phyloP scores from a whole-genome alignment of 495 filamentous ascomycete species.

The Friedmanniomyces simplex region DNA sequence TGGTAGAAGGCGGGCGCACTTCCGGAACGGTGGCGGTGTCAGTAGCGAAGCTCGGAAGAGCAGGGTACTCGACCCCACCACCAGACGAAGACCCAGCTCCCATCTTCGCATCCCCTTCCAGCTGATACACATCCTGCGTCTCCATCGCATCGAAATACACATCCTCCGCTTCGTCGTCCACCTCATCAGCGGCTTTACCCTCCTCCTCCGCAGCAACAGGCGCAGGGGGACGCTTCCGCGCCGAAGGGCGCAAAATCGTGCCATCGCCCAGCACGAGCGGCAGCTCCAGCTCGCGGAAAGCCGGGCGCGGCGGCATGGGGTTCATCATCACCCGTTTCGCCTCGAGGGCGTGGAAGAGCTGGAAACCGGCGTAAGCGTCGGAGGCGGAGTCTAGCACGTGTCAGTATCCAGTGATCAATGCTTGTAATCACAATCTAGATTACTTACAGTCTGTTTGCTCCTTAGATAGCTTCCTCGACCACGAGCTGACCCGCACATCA shows the following conservation, averaged over 20 bases:
- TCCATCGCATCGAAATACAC: constrained; percentile 23
- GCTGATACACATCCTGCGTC: background rate
- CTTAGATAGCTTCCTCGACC: constrained; percentile 22
- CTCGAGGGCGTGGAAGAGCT: constrained; percentile 30
- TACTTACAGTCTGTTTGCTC: constrained; percentile 20
- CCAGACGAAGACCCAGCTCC: background rate
- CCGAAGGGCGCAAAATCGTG: background rate
- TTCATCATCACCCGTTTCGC: constrained; percentile 26
- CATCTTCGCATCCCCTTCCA: background rate
- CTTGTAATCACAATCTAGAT: too few species aligned
- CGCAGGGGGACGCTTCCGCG: background rate
- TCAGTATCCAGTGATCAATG: background rate
- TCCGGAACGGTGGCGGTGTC: too few species aligned
- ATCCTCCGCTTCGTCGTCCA: constrained; percentile 12
- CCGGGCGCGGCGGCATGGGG: constrained; percentile 28
- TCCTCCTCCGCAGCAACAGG: background rate
- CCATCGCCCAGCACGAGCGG: constrained; percentile 17
- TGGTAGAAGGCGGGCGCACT: too few species aligned
- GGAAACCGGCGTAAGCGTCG: constrained; percentile 32
- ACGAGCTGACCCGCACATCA: constrained; percentile 29
- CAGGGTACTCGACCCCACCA: background rate
- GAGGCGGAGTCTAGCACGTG: constrained; percentile 26
- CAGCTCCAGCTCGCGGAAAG: constrained; percentile 11
- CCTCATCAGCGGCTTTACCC: background rate
- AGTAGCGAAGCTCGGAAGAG: background rate